A percentile compares a stretch with the other conserved stretches of the same genome.
phyloP scores from a whole-genome alignment of 2,329 filamentous ascomycete species.

The Fusarium sp. region DNA sequence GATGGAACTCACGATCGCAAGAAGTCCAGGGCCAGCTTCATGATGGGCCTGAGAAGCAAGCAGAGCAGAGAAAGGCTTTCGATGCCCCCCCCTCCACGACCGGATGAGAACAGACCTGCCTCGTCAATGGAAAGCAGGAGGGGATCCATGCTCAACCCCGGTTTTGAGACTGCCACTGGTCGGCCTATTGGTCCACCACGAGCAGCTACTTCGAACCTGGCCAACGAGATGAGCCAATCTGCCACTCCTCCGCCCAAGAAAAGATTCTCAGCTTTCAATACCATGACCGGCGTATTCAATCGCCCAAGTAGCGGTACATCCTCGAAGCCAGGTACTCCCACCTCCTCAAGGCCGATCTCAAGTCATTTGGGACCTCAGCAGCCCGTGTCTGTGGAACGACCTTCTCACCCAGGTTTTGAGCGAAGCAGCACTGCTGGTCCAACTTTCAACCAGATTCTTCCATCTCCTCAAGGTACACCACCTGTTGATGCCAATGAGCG shows the following conservation, averaged over 20 bases:
- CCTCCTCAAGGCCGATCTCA: slow-evolving; percentile 33
- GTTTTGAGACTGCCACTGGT: slow-evolving; percentile 38
- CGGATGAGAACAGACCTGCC: slow-evolving; percentile 34
- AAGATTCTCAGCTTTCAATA: slow-evolving; percentile 59
- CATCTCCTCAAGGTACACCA: slow-evolving; percentile 7
- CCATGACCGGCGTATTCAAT: slow-evolving; percentile 49
- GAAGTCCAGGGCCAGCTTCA: slow-evolving; percentile 58
- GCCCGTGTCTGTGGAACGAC: slow-evolving; percentile 25
- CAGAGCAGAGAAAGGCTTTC: slow-evolving; percentile 32
- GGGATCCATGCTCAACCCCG: slow-evolving; percentile 55
- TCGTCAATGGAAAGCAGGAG: slow-evolving; percentile 54
- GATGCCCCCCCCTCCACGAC: slow-evolving; percentile 34
- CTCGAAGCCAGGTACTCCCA: slow-evolving; percentile 39
- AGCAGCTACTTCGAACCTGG: slow-evolving; percentile 44
- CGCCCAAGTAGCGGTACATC: slow-evolving; percentile 38
- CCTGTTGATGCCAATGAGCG: slow-evolving; percentile 33
- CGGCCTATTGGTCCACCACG: slow-evolving; percentile 35
- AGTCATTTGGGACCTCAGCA: slow-evolving; percentile 34
- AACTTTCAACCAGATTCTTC: slow-evolving; percentile 33
- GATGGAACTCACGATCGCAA: slow-evolving; percentile 56
- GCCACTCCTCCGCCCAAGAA: slow-evolving; percentile 54
- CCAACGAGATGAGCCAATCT: slow-evolving; percentile 37
- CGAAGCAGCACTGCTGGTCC: slow-evolving; percentile 46
- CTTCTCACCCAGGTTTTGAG: slow-evolving; percentile 34
- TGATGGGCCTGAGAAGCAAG: slow-evolving; percentile 47